Percentiles rank a stretch among this genome's conserved stretches.
Conservation (phyloP, 2,329 filamentous ascomycete species). For the Penicillium janthinellum region DNA sequence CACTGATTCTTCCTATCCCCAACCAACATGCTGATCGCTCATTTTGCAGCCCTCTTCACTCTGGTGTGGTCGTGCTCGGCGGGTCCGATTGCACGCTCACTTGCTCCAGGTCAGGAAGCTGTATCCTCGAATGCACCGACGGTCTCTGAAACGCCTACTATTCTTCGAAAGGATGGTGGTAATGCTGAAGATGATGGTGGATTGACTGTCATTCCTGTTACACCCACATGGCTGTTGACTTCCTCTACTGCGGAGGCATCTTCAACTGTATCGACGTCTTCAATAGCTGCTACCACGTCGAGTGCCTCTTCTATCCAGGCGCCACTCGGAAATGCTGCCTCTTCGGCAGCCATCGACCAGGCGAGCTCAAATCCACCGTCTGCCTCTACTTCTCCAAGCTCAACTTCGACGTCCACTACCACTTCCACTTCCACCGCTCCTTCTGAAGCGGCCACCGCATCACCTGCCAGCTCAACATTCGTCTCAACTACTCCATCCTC, state of each 20-base stretch:
- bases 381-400: not conserved
- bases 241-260: not conserved
- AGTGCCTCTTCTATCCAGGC: not conserved
- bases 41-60: slow-evolving; percentile 11
- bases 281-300: not conserved
- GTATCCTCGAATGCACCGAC: not conserved
- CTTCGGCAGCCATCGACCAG: not conserved
- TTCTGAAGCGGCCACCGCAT: not conserved
- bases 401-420: not conserved
- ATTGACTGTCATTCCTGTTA: slow-evolving; percentile 12
- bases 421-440: not conserved
- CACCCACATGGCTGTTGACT: slow-evolving; percentile 10
- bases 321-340: not conserved
- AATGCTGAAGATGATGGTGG: not conserved
- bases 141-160: not conserved
- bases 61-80: slow-evolving; percentile 24
- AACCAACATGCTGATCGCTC: slow-evolving; percentile 21
- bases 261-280: not conserved
- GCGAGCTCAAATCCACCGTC: not conserved
- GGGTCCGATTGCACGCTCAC: slow-evolving; percentile 31
- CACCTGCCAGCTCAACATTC: not conserved
- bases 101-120: not conserved
- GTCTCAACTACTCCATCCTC: not conserved
- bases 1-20: not conserved
- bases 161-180: not conserved